Evolutionary conservation across 305 asterid species (phyloP).

Genomic region (Ajuga reptans): DNA sequence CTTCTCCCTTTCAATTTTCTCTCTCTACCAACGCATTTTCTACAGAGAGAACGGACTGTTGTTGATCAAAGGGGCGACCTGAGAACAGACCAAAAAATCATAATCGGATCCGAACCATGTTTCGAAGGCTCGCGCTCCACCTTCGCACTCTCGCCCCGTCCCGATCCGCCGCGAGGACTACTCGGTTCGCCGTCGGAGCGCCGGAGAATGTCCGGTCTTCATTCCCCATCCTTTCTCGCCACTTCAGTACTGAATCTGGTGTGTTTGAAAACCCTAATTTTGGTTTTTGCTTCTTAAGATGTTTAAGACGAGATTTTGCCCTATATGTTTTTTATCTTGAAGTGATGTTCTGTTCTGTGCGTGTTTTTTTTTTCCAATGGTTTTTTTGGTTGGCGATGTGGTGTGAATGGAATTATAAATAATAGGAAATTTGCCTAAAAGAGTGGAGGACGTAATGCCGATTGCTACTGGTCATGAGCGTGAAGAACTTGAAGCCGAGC

Average conservation of each 20-base stretch:
- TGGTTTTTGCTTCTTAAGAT: background rate
- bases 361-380: background rate
- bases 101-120: constrained; percentile 36
- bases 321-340: background rate
- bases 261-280: constrained; percentile 22
- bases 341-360: background rate
- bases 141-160: constrained; percentile 29
- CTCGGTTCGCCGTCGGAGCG: constrained; percentile 21
- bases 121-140: constrained; percentile 38
- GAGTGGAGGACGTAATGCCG: constrained; percentile 78
- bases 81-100: constrained; percentile 21
- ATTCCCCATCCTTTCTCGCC: constrained; percentile 27
- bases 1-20: background rate
- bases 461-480: constrained; percentile 96
- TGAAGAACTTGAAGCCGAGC: constrained; percentile 85
- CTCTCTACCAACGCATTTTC: constrained; percentile 1
- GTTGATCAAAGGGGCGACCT: constrained; percentile 27
- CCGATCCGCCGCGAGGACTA: constrained; percentile 27
- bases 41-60: background rate
- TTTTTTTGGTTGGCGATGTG: background rate
- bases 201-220: constrained; percentile 27
- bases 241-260: constrained; percentile 37
- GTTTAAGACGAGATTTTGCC: background rate
- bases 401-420: background rate
- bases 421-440: constrained; percentile 46